These are phyloP conservation scores for Globisporangium cylindrosporum DNA, from an alignment of 352 stramenopile species.

Conservation along the genomic window DNA sequence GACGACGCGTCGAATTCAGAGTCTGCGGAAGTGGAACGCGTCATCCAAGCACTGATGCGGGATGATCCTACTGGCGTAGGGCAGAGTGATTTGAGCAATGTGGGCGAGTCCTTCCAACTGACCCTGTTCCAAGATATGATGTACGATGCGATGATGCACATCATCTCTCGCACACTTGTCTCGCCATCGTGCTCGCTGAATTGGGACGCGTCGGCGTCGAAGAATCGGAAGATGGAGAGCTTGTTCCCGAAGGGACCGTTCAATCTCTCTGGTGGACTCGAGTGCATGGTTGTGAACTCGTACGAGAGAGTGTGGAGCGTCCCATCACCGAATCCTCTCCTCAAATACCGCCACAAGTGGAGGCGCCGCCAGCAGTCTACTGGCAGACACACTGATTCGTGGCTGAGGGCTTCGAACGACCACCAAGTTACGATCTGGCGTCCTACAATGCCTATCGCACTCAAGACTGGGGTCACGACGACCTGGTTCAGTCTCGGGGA, in stretches of 20 bases:
- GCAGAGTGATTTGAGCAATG: conserved; percentile 1
- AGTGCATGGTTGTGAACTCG: conserved; percentile 67
- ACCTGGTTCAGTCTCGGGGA: conserved; percentile 77
- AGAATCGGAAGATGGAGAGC: conserved; percentile 35
- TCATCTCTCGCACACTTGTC: conserved; percentile 63
- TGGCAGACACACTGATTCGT: conserved; percentile 15
- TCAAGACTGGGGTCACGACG: conserved; percentile 30
- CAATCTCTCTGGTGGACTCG: conserved; percentile 58
- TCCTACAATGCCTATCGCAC: conserved; percentile 36
- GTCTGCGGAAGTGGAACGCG: conserved; percentile 9
- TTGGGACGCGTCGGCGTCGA: conserved; percentile 49
- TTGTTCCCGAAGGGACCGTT: conserved; percentile 75
- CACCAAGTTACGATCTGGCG: conserved; percentile 74
- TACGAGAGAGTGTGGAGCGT: conserved; percentile 85
- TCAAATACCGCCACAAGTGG: conserved; percentile 84
- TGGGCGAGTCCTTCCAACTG: conserved; percentile 11
- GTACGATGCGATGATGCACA: conserved; percentile 77
- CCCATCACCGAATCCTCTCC: conserved; percentile 66
- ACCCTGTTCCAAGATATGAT: conserved; percentile 61
- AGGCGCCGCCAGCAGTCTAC: conserved; percentile 36
- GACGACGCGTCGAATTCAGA: background rate
- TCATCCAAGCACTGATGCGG: conserved; percentile 31
- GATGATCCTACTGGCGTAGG: background rate
- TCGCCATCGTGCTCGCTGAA: conserved; percentile 26
- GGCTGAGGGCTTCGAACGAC: conserved; percentile 48